A percentile compares a stretch with the other conserved stretches of the same genome.
These are phyloP conservation scores for Candida dubliniensis DNA, from an alignment of 1,139 yeast genomes.

Conservation along the genomic window DNA sequence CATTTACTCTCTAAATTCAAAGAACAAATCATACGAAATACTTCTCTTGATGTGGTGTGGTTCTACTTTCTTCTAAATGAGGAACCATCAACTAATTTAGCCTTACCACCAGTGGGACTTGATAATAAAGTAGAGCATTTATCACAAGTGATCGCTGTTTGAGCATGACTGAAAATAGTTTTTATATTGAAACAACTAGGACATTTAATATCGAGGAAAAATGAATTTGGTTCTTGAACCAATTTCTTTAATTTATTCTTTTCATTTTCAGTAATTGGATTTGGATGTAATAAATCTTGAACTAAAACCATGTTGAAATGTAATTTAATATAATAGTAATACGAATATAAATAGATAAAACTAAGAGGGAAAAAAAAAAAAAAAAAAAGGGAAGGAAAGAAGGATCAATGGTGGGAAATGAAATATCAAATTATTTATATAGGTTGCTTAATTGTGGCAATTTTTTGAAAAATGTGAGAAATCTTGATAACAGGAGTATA, in stretches of 20 bases:
- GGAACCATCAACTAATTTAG: conserved; percentile 98
- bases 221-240: conserved; percentile 97
- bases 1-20: no score
- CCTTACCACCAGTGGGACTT: conserved; percentile 99
- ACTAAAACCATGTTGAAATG: conserved; percentile 67
- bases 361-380: neutral
- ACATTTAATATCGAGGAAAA: conserved; percentile 99
- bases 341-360: neutral
- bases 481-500: neutral
- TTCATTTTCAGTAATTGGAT: conserved; percentile 92
- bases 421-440: neutral
- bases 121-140: conserved; percentile 97
- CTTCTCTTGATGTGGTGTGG: no score
- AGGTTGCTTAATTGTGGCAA: neutral
- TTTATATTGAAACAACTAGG: conserved; percentile 99
- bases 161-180: conserved; percentile 99
- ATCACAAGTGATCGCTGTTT: conserved; percentile 99
- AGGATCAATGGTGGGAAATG: neutral
- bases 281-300: conserved; percentile 97
- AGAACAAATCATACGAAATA: no score
- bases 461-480: neutral
- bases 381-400: neutral
- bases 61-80: conserved; percentile 97
- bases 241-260: conserved; percentile 97
- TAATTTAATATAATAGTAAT: neutral